phyloP scores from a whole-genome alignment of 805 yeast species.

The Zygosaccharomyces siamensis region DNA sequence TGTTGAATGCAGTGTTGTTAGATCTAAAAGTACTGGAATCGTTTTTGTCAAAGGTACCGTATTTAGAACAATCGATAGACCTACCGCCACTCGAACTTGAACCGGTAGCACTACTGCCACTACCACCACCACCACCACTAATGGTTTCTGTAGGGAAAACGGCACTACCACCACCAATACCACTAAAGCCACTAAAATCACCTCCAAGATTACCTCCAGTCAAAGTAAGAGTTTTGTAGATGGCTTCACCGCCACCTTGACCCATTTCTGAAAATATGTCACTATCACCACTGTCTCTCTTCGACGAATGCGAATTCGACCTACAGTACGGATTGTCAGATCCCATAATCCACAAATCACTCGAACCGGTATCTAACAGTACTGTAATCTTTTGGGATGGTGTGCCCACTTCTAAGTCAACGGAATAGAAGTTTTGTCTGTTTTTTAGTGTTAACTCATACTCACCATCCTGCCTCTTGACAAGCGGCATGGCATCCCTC shows the following conservation, averaged over 20 bases:
- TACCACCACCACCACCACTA: not conserved
- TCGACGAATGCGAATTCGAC: not conserved
- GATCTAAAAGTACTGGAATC: conserved; percentile 25
- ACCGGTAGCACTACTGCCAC: conserved; percentile 2
- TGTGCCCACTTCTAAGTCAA: conserved; percentile 50
- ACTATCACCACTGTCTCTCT: not conserved
- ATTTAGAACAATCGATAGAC: conserved; percentile 37
- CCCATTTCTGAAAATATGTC: not conserved
- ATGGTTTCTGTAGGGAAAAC: not conserved
- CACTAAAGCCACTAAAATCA: not conserved
- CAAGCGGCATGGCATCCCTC: not conserved
- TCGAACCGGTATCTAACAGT: conserved; percentile 70
- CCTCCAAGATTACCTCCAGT: not conserved
- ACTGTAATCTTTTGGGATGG: conserved; percentile 51
- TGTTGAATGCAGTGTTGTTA: conserved; percentile 38
- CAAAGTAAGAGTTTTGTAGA: not conserved
- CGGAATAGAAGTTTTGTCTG: conserved; percentile 43
- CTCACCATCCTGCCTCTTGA: conserved; percentile 8
- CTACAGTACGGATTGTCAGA: conserved; percentile 45
- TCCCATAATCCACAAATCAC: conserved; percentile 56
- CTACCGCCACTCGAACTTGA: conserved; percentile 15
- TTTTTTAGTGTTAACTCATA: conserved; percentile 31
- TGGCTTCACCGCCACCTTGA: not conserved
- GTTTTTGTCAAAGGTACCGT: conserved; percentile 34
- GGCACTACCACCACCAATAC: not conserved